Conservation (phyloP, 148 eudicot species). For the Polygonum aviculare region DNA sequence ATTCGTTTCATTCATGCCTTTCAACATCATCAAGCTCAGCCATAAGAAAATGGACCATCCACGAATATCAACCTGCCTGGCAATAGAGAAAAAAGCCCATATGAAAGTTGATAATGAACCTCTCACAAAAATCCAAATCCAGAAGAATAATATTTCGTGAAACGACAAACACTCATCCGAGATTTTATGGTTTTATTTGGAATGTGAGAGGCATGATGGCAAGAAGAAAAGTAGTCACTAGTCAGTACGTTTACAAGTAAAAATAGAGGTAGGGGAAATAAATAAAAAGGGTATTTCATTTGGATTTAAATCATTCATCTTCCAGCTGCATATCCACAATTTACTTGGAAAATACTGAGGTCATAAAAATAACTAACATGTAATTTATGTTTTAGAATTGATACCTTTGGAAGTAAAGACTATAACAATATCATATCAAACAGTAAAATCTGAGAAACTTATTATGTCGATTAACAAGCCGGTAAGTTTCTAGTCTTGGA, state of each 20-base stretch:
- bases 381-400: neutral
- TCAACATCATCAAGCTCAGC: neutral
- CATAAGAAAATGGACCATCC: neutral
- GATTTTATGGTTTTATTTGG: neutral
- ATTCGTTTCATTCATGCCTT: slow-evolving; percentile 1
- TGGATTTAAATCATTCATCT: neutral
- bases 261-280: neutral
- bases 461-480: neutral
- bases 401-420: neutral
- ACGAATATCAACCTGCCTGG: neutral
- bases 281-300: too few species aligned
- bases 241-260: neutral
- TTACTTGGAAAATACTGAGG: neutral
- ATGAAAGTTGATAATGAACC: neutral
- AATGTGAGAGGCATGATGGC: neutral
- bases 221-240: neutral
- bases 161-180: neutral
- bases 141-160: neutral
- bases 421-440: neutral
- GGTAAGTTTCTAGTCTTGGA: neutral
- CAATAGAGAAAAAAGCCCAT: neutral
- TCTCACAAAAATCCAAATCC: neutral
- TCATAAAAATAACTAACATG: neutral
- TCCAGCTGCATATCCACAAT: neutral
- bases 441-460: neutral